These are phyloP conservation scores for Cercospora sp. DNA, from an alignment of 2,329 filamentous ascomycete genomes.

Conservation along the genomic window DNA sequence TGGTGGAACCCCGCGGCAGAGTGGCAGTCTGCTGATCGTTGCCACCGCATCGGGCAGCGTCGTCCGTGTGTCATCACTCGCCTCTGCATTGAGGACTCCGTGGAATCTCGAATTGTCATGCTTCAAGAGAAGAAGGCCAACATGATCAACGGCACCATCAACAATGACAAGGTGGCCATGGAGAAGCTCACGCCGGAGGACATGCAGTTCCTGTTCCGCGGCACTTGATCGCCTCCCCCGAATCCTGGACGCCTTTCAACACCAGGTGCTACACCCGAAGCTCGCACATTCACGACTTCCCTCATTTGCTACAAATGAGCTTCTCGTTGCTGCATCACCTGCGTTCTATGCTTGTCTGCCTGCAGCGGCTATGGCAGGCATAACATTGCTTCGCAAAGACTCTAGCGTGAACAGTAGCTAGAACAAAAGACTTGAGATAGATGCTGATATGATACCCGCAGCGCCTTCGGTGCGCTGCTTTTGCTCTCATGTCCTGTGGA, in stretches of 20 bases:
- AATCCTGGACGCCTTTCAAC: neutral
- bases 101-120: conserved; percentile 92
- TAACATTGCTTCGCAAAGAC: neutral
- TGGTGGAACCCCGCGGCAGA: conserved; percentile 99
- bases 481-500: neutral
- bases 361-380: neutral
- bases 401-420: neutral
- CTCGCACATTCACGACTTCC: neutral
- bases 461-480: neutral
- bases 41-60: conserved; percentile 90
- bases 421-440: neutral
- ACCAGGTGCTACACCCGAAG: neutral
- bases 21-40: conserved; percentile 89
- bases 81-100: conserved; percentile 93
- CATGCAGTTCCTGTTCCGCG: conserved; percentile 94
- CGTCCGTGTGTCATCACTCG: conserved; percentile 92
- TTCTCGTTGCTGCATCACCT: neutral
- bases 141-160: conserved; percentile 97
- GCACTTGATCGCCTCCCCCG: conserved; percentile 47
- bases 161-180: conserved; percentile 86
- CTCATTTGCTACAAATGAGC: neutral
- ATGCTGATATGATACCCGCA: neutral
- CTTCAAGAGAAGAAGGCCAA: conserved; percentile 98
- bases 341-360: neutral
- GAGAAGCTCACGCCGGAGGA: conserved; percentile 88